Base-by-base conservation (phyloP, 163 green algal species). In the Smithsoniella earleae region DNA sequence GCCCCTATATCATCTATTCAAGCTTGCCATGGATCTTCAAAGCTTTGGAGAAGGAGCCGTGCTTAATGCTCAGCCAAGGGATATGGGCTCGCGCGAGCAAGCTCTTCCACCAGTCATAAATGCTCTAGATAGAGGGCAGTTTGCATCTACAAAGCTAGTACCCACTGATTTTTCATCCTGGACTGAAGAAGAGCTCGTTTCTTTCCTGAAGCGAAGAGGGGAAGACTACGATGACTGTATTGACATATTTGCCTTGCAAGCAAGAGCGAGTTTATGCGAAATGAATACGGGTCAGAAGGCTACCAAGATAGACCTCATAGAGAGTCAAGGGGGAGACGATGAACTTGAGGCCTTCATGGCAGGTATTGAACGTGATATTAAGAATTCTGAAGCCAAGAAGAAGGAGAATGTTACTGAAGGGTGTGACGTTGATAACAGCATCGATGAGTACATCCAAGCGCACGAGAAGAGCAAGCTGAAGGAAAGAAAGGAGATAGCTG, bases 321-420 rank as follows among this genome's bases (percentile, higher is more conserved):
- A 64, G 25, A 62, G 75, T 31, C 76, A 83, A 22, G 79, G 85
- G 8, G 80, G 91, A 46, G 86, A 89, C 30, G 89, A 96, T 74
- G 85, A 87, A 0, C 77, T 96, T 66, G 89, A 96, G 28, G 86
- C 88, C 0, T 96, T 92, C 74, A 94, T 96, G 89, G 82, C 79
- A 3, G 86, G 85, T 30, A 85, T 94, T 2, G 65, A 88, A 34
- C 40, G 13, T 10, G 2, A 34, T 38, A 13, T 69, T 33, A 34
- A 69, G 58, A 33, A n/a, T 33, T 33, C 54, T 33, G 45, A 20
- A 5, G 36, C 37, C 20, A 78, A 77, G 43, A 36, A 64, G 2
- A 44, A 63, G 16, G 18, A 52, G 3, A 20, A 46, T 13, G 75
- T 44, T 5, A 22, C 78, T 37, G 81, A 72, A 20, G 78, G 81